These are phyloP conservation scores for Aphanoascus verrucosus DNA, from an alignment of 2,329 filamentous ascomycete genomes.

Conservation along the genomic window DNA sequence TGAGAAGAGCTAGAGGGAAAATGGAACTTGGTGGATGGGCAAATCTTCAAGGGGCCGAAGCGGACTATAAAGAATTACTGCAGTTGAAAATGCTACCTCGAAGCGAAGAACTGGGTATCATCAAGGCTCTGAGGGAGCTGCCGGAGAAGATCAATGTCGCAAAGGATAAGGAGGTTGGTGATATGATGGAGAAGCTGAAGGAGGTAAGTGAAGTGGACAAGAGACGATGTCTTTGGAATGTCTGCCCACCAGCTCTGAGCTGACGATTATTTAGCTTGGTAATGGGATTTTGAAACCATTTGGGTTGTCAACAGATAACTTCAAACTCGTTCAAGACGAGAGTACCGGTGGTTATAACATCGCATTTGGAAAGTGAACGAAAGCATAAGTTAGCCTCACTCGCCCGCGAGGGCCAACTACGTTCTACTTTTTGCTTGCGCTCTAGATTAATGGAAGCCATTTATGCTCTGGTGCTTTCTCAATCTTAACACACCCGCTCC, in stretches of 20 bases:
- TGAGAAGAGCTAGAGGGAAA: conserved; percentile 64
- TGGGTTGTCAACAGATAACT: conserved; percentile 86
- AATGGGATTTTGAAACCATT: conserved; percentile 90
- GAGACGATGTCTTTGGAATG: background rate
- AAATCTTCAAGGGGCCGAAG: conserved; percentile 63
- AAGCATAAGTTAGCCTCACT: no score
- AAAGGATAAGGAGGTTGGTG: conserved; percentile 76
- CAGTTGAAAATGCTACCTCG: conserved; percentile 48
- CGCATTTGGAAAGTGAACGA: conserved; percentile 51
- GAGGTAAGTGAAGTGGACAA: conserved; percentile 45
- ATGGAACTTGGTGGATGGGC: conserved; percentile 67
- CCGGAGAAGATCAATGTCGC: conserved; percentile 62
- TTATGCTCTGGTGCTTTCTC: no score
- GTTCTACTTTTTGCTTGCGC: no score
- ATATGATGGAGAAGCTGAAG: conserved; percentile 97
- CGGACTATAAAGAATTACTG: conserved; percentile 66
- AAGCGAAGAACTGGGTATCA: conserved; percentile 58
- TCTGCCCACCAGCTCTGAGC: background rate
- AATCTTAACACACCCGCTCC: no score
- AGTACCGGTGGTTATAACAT: conserved; percentile 86
- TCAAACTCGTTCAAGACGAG: conserved; percentile 86
- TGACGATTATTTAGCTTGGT: conserved; percentile 48
- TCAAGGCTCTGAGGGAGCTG: conserved; percentile 53
- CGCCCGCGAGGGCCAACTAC: no score
- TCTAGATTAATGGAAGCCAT: no score